phyloP scores from a whole-genome alignment of 2,329 filamentous ascomycete species.

The Neofusicoccum umdonicola region DNA sequence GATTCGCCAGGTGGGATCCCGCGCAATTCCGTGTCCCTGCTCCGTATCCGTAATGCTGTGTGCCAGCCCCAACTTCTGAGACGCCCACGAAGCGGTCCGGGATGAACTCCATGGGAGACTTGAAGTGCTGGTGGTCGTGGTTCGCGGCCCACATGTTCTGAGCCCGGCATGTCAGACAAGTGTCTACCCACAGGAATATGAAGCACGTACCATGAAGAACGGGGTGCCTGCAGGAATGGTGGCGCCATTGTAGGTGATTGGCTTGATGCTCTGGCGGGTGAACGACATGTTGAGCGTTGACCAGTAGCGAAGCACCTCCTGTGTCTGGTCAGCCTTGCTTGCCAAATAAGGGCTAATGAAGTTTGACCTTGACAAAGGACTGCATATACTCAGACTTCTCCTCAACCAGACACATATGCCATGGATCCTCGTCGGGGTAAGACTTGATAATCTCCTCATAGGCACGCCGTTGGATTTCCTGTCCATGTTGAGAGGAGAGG shows the following conservation, averaged over 20 bases:
- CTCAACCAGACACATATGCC: conserved; percentile 13
- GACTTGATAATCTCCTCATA: conserved; percentile 8
- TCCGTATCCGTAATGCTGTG: conserved; percentile 62
- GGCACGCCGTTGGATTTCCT: conserved; percentile 7
- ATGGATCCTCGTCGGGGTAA: conserved; percentile 13
- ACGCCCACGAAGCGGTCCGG: conserved; percentile 16
- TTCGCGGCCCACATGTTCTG: conserved; percentile 39
- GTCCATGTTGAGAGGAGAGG: conserved; percentile 9
- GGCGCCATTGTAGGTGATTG: neutral
- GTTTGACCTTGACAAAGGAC: neutral
- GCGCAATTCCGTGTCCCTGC: conserved; percentile 64
- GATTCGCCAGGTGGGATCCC: conserved; percentile 62
- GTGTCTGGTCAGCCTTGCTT: neutral
- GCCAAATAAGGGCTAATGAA: neutral
- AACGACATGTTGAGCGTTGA: neutral
- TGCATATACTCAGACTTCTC: conserved; percentile 5
- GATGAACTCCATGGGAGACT: conserved; percentile 9
- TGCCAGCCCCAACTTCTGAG: conserved; percentile 47
- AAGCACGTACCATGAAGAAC: conserved; percentile 3
- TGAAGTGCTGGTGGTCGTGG: conserved; percentile 11
- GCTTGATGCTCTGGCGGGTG: conserved; percentile 1
- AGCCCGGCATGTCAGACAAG: neutral
- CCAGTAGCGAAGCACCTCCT: conserved; percentile 11
- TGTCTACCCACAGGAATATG: no score
- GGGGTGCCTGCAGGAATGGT: neutral